These are phyloP conservation scores for Ormosia semicastrata DNA, from an alignment of 306 rosid species.

Conservation along the genomic window DNA sequence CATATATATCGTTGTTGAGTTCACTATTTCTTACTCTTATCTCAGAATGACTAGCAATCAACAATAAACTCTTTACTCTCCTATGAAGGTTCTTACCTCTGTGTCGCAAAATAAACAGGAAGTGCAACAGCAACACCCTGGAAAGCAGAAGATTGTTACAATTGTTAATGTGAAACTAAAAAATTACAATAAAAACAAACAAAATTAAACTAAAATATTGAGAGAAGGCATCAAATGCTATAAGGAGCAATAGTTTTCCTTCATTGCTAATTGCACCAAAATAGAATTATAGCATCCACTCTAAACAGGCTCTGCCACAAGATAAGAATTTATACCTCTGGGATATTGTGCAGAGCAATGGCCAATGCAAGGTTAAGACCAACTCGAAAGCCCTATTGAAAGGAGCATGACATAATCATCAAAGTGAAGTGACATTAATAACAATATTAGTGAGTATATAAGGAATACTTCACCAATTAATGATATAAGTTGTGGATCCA, in stretches of 20 bases:
- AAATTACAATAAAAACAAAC: neutral
- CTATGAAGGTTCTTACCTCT: conserved; percentile 48
- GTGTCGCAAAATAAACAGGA: conserved; percentile 84
- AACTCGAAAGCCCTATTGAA: conserved; percentile 75
- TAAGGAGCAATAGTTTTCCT: neutral
- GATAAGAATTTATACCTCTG: conserved; percentile 61
- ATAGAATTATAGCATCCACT: neutral
- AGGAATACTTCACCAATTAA: neutral
- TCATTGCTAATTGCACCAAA: neutral
- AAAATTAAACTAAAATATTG: neutral
- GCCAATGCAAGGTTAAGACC: conserved; percentile 92
- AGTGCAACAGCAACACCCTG: conserved; percentile 94
- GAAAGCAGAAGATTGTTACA: conserved; percentile 12
- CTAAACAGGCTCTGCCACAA: neutral
- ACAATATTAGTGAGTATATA: neutral
- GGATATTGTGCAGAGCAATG: conserved; percentile 88
- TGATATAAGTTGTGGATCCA: neutral
- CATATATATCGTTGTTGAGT: neutral
- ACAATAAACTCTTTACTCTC: neutral
- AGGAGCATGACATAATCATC: conserved; percentile 18
- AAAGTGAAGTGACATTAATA: conserved; percentile 18
- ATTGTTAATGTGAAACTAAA: neutral
- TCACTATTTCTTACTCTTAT: neutral
- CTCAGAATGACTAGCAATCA: neutral
- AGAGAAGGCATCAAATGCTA: neutral